phyloP scores from a whole-genome alignment of 2,329 filamentous ascomycete species.

The Bipolaris gigantea region DNA sequence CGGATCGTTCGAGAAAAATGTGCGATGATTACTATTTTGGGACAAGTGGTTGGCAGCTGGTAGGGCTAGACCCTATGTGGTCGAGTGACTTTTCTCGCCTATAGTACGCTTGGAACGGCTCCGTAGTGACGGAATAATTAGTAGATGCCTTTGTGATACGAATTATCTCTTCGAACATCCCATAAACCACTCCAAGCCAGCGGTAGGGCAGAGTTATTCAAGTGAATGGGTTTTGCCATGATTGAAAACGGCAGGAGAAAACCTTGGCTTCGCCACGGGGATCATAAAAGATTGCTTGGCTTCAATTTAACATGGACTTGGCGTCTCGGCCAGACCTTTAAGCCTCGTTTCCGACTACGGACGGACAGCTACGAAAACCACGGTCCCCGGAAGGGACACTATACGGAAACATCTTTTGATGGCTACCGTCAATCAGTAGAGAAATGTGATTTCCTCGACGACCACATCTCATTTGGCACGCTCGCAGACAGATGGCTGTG shows the following conservation, averaged over 20 bases:
- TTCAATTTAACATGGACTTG: constrained; percentile 5
- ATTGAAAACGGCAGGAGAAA: background rate
- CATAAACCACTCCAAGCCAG: background rate
- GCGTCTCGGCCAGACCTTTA: background rate
- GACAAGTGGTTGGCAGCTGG: constrained; percentile 7
- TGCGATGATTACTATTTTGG: background rate
- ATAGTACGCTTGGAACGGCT: too few relatives aligned
- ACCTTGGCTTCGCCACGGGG: constrained; percentile 1
- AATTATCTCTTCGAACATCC: background rate
- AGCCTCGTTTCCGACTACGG: background rate
- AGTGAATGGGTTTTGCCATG: constrained; percentile 3
- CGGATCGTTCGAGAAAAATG: constrained; percentile 1
- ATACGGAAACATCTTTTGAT: background rate
- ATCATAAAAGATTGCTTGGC: constrained; percentile 3
- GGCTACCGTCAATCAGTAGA: background rate
- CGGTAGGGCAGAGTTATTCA: background rate
- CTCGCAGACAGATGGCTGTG: background rate
- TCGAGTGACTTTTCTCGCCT: too few relatives aligned
- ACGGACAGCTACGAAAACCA: background rate
- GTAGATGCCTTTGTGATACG: background rate
- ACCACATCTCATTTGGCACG: background rate
- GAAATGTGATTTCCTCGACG: background rate
- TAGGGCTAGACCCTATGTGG: too few relatives aligned
- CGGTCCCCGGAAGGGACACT: background rate
- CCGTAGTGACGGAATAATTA: background rate